phyloP scores from a whole-genome alignment of 2,329 filamentous ascomycete species.

The Ophiostoma ulmi region DNA sequence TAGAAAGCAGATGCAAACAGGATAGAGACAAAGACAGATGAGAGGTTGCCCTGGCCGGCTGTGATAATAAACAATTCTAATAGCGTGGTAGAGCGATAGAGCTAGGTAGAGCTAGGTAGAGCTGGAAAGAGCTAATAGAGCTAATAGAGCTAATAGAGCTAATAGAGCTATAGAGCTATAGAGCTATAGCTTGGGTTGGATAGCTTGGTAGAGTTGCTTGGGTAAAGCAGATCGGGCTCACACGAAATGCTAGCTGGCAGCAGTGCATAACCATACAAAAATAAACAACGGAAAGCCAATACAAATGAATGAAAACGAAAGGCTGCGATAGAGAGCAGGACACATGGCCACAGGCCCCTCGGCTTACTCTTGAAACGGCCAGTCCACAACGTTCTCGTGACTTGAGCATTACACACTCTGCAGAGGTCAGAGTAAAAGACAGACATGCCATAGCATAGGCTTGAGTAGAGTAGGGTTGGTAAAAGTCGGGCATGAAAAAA shows the following conservation, averaged over 20 bases:
- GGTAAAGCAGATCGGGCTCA: too few species aligned
- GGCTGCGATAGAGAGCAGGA: not conserved
- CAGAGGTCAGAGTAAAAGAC: not conserved
- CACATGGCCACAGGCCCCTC: not conserved
- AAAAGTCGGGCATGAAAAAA: not conserved
- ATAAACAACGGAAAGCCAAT: not conserved
- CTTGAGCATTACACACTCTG: not conserved
- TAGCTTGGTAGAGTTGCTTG: not conserved
- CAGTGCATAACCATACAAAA: too few species aligned
- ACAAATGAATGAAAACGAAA: not conserved
- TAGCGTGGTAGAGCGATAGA: not conserved
- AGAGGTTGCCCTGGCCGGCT: slow-evolving; percentile 5
- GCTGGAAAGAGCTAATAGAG: not conserved
- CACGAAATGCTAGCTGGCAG: too few species aligned
- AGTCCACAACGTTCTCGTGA: not conserved
- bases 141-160: not conserved
- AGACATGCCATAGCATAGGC: not conserved
- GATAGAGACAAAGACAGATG: not conserved
- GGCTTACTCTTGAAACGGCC: not conserved
- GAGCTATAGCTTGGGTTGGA: not conserved
- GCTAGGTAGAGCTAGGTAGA: not conserved
- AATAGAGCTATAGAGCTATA: not conserved
- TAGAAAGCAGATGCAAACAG: not conserved
- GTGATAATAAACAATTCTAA: not conserved
- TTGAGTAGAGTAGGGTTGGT: not conserved